Conservation (phyloP, 2,329 filamentous ascomycete genomes). For the Ophiocordyceps robertsii region DNA sequence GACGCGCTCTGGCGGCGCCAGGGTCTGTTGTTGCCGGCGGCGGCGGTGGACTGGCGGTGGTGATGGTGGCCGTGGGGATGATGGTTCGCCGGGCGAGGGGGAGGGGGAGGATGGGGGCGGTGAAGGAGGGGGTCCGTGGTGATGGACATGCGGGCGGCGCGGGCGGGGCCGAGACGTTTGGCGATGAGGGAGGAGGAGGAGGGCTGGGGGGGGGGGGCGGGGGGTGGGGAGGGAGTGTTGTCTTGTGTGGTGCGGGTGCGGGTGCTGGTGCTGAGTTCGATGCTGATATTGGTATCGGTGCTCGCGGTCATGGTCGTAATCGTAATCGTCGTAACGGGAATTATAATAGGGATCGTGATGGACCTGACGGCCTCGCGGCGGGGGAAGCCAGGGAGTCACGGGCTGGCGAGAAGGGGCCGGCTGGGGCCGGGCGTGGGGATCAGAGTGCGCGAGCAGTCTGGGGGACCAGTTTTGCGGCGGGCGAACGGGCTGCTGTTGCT, state of each 20-base stretch:
- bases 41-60: no score
- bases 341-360: not conserved
- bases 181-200: constrained; percentile 28
- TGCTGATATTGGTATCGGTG: constrained; percentile 7
- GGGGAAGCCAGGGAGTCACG: not conserved
- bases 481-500: not conserved
- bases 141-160: constrained; percentile 32
- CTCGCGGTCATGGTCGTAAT: constrained; percentile 4
- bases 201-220: not conserved
- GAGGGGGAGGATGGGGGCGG: not conserved
- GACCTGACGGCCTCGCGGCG: not conserved
- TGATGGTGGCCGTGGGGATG: not conserved
- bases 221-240: not conserved
- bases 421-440: not conserved
- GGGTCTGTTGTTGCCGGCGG: not conserved
- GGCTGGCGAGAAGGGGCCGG: not conserved
- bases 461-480: not conserved
- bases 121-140: constrained; percentile 5
- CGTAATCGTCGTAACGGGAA: not conserved
- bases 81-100: not conserved
- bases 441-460: not conserved
- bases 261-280: constrained; percentile 5
- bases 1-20: not conserved
- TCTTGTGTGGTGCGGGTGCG: not conserved
- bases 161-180: constrained; percentile 36